Evolutionary conservation across 345 rosid species (phyloP), one percentile per base, ranked within the genome.

Genomic region (Dovyalis caffra): DNA sequence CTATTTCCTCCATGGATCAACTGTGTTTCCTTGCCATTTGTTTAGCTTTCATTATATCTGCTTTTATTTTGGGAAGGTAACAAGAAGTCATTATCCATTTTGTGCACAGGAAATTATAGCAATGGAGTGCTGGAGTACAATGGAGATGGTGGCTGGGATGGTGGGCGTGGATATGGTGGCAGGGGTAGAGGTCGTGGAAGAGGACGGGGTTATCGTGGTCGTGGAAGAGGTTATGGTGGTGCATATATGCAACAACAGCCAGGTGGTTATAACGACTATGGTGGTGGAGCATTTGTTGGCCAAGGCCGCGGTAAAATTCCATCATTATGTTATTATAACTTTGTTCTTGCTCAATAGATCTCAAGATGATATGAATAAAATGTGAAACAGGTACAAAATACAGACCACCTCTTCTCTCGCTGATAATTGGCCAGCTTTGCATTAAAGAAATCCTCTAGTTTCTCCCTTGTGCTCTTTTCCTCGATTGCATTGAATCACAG

Each of bases 211-310:
- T 51, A 77, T 40, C 31, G 78, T 25, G 82, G 82, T 0, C 74
- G 70, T 15, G 68, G 82, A 4, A 71, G 78, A 65, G 78, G 82
- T 0, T 69, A 70, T 43, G 38, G 68, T 70, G 75, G 71, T 25
- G 71, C 75, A 33, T 40, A 75, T 61, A 71, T 71, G 74, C 74
- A 6, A 26, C 77, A 78, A 38, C 81, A 80, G 63, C 53, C 75
- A n/a, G 81, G 81, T 64, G 74, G 72, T 33, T 83, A 80, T 26
- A 45, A 72, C 35, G 74, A 63, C 34, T 83, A 77, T 68, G 78
- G 67, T 45, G 76, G 70, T 38, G 78, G 73, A 74, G 53, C 16
- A 26, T 31, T 69, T 70, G 53, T 69, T 66, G 67, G 43, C n/a
- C 69, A 35, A 11, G 69, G 43, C 28, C 49, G 49, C 23, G 69